Evolutionary conservation across 169 alveolate species (phyloP).

Genomic region (Eimeria sp.): DNA sequence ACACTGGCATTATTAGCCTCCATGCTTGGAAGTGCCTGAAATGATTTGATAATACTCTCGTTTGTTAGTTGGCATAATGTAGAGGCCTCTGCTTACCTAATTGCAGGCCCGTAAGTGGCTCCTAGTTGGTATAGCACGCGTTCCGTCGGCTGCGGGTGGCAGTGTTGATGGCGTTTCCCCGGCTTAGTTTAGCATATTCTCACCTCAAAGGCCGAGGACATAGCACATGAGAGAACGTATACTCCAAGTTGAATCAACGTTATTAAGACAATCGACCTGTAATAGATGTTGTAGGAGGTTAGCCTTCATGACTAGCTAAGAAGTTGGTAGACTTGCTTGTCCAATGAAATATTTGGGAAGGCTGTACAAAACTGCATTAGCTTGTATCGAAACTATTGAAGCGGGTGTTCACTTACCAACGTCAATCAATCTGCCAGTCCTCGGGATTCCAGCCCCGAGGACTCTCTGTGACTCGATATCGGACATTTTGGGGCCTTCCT

Average conservation of each 20-base stretch:
- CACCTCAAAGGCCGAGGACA: conserved; percentile 74
- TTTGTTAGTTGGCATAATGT: background rate
- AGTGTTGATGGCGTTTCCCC: too few relatives aligned
- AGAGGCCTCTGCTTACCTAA: background rate
- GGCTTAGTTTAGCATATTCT: background rate
- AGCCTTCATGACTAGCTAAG: background rate
- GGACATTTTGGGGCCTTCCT: conserved; percentile 76
- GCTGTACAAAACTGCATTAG: conserved; percentile 26
- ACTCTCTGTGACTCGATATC: conserved; percentile 75
- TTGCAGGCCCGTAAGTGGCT: conserved; percentile 76
- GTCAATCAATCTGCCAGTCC: conserved; percentile 68
- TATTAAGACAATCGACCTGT: conserved; percentile 72
- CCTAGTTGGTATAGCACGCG: conserved; percentile 75
- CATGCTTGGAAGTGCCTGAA: conserved; percentile 86
- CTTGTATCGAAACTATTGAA: background rate
- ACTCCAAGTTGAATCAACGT: conserved; percentile 51
- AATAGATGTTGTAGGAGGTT: background rate
- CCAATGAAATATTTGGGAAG: conserved; percentile 63
- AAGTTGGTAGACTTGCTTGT: conserved; percentile 52
- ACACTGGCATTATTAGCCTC: conserved; percentile 88
- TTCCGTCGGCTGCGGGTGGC: conserved; percentile 56
- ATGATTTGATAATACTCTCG: background rate
- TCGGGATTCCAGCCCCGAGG: conserved; percentile 81
- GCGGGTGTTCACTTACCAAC: conserved; percentile 45
- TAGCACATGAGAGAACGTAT: conserved; percentile 66